phyloP scores from a whole-genome alignment of 2,329 filamentous ascomycete genomes.

The Sclerotinia glacialis region DNA sequence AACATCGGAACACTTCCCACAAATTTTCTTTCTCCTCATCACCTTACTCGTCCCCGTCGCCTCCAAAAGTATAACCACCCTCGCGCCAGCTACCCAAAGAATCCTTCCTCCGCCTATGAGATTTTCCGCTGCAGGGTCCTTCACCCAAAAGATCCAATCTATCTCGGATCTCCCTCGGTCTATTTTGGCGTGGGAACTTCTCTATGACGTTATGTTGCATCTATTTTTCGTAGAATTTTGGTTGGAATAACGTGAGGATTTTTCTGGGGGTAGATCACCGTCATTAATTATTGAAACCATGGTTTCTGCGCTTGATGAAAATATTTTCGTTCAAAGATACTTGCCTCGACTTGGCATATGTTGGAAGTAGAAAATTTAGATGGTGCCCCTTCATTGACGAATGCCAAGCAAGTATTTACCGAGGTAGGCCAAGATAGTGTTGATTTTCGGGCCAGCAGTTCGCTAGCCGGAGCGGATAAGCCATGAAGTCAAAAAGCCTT shows the following conservation, averaged over 20 bases:
- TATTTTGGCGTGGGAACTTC: constrained; percentile 3
- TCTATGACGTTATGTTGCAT: constrained; percentile 19
- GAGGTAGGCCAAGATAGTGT: background rate
- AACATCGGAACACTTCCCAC: constrained; percentile 6
- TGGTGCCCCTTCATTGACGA: background rate
- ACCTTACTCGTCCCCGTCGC: background rate
- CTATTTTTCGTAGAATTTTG: background rate
- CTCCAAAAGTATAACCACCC: background rate
- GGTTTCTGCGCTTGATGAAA: constrained; percentile 5
- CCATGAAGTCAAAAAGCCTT: background rate
- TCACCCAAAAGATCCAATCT: constrained; percentile 13
- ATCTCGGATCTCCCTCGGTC: constrained; percentile 20
- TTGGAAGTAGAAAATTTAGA: background rate
- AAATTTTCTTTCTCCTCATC: background rate
- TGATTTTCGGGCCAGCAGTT: constrained; percentile 1
- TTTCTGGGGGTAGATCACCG: constrained; percentile 2
- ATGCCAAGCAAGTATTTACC: background rate
- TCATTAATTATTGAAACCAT: constrained; percentile 5
- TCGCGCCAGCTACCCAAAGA: constrained; percentile 16
- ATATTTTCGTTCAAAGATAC: background rate
- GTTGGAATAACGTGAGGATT: constrained; percentile 6
- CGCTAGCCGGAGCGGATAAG: constrained; percentile 2
- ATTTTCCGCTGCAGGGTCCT: constrained; percentile 22
- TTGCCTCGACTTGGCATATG: constrained; percentile 2
- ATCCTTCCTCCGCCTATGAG: constrained; percentile 16